These are phyloP conservation scores for Pythium rhizo-oryzae DNA, from an alignment of 352 stramenopile species.

Conservation along the genomic window DNA sequence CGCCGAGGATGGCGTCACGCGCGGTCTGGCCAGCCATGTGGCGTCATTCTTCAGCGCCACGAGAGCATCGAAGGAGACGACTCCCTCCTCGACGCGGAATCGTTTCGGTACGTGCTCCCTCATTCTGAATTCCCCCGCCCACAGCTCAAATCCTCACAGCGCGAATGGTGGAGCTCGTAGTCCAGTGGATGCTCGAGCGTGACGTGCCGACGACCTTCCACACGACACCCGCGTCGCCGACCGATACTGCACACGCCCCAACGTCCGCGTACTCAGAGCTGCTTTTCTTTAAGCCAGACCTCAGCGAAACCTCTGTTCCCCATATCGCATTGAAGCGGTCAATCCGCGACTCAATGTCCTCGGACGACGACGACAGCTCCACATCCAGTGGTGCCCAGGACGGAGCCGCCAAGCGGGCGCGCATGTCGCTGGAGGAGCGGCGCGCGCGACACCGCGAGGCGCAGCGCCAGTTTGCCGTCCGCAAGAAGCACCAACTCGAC, in stretches of 20 bases:
- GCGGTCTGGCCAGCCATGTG: neutral
- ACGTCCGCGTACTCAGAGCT: neutral
- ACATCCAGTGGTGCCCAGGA: neutral
- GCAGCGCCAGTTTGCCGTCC: constrained; percentile 9
- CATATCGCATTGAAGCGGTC: neutral
- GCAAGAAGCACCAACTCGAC: constrained; percentile 6
- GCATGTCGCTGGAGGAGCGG: constrained; percentile 4
- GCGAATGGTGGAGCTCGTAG: neutral
- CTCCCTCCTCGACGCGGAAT: neutral
- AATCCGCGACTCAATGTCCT: neutral
- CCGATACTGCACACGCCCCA: neutral
- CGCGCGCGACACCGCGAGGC: neutral
- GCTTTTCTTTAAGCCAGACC: neutral
- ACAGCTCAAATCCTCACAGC: neutral
- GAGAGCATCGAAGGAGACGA: neutral
- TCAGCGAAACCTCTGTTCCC: neutral
- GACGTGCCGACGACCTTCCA: neutral
- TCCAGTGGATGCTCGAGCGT: constrained; percentile 1
- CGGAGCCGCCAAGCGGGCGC: neutral
- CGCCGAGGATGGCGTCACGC: neutral
- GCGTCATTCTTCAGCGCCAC: neutral
- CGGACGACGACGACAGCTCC: constrained; percentile 1
- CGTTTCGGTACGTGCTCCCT: neutral
- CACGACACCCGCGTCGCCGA: neutral
- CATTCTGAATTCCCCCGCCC: neutral